A percentile compares a stretch with the other conserved stretches of the same genome.
Conservation (phyloP, 805 yeast species). For the Starmera dryadoides region DNA sequence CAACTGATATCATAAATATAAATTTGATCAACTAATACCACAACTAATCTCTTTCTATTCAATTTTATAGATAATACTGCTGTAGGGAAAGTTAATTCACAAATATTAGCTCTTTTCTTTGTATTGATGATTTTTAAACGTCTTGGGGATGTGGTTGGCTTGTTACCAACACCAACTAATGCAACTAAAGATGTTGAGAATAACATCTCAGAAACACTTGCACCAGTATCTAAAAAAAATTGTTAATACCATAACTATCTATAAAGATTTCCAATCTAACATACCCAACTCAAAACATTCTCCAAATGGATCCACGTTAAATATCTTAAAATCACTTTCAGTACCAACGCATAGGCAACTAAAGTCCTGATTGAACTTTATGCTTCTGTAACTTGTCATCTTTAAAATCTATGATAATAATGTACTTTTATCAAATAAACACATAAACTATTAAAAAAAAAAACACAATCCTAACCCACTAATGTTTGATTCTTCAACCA, state of each 20-base stretch:
- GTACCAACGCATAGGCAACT: conserved; percentile 71
- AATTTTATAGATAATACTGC: conserved; percentile 63
- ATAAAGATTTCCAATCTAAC: conserved; percentile 2
- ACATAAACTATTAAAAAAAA: too few species aligned
- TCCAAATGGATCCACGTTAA: conserved; percentile 85
- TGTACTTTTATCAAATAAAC: too few species aligned
- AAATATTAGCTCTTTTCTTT: conserved; percentile 62
- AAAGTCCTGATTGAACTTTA: conserved; percentile 87
- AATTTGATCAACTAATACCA: conserved; percentile 72
- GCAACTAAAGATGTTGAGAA: conserved; percentile 85
- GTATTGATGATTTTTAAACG: conserved; percentile 63
- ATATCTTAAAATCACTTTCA: conserved; percentile 59
- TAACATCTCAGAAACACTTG: conserved; percentile 76
- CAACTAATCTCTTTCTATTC: conserved; percentile 77
- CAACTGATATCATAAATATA: conserved; percentile 86
- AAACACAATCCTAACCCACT: too few species aligned
- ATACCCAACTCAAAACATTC: conserved; percentile 46
- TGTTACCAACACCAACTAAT: conserved; percentile 71
- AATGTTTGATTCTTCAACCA: too few species aligned
- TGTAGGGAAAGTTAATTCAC: conserved; percentile 85
- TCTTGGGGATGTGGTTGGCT: conserved; percentile 51
- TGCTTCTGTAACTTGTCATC: conserved; percentile 5
- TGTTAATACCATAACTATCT: too few species aligned
- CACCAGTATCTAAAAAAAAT: conserved; percentile 21
- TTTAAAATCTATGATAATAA: too few species aligned